Evolutionary conservation across 2,329 filamentous ascomycete genomes (phyloP).

Genomic region (Hymenoscyphus scutula): DNA sequence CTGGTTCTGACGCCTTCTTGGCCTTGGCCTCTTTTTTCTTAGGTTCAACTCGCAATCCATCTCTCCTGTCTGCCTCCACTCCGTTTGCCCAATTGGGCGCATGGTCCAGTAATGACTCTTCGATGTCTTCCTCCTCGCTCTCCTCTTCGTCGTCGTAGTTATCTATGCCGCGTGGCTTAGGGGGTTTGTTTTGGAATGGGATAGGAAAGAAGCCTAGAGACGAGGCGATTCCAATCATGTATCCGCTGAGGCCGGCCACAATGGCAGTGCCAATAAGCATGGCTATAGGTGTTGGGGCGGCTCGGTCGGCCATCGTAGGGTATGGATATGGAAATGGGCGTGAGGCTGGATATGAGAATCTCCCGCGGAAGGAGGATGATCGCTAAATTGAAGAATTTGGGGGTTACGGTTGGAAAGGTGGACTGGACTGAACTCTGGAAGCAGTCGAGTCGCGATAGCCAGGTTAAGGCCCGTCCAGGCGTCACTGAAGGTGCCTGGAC

Average conservation of each 20-base stretch:
- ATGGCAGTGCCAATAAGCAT: slow-evolving; percentile 72
- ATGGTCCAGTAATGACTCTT: slow-evolving; percentile 59
- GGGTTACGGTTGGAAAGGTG: not conserved
- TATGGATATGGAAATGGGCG: not conserved
- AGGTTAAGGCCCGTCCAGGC: too few species aligned
- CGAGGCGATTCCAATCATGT: slow-evolving; percentile 72
- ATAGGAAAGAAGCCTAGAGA: slow-evolving; percentile 72
- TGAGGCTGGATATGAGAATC: not conserved
- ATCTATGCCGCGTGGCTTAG: slow-evolving; percentile 48
- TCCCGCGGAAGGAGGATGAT: not conserved
- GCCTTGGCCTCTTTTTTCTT: slow-evolving; percentile 12
- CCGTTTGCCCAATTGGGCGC: slow-evolving; percentile 67
- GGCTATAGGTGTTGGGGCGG: slow-evolving; percentile 39
- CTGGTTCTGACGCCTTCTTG: slow-evolving; percentile 39
- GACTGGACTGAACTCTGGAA: not conserved
- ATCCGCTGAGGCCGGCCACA: slow-evolving; percentile 72
- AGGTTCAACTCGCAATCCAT: slow-evolving; percentile 48
- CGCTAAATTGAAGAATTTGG: too few species aligned
- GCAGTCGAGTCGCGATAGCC: not conserved
- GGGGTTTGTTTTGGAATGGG: slow-evolving; percentile 30
- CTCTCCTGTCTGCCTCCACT: slow-evolving; percentile 55
- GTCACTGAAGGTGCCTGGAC: slow-evolving; percentile 8
- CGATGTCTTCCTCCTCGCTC: slow-evolving; percentile 66
- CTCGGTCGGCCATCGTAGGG: slow-evolving; percentile 31
- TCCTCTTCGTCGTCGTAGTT: slow-evolving; percentile 60